Evolutionary conservation across 139 green algal genomes (phyloP), one percentile per base, ranked within the genome.

Genomic region (Eudorina sp.): DNA sequence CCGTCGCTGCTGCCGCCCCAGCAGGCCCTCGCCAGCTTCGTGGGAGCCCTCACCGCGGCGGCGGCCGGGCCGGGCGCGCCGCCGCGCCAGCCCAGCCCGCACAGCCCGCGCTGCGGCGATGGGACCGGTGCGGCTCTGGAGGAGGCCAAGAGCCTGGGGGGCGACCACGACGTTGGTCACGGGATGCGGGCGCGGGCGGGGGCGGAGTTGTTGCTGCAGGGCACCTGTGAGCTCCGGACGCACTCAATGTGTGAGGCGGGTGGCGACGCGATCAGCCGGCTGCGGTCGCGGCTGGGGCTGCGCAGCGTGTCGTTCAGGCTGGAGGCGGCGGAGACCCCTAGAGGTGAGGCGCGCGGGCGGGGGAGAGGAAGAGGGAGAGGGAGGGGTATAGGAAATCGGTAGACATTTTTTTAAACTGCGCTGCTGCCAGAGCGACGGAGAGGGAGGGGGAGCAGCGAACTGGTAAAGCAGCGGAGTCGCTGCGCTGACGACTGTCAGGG

Each of bases 241-340:
- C 36, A 76, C 2, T 79, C 70, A 21, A 41, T 41, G 9, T 79
- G 41, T 34, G 70, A 53, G 21, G 40, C 8, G 21, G 73, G 43
- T 14, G 6, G 14, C 11, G 73, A 45, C 45, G 48, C 34, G n/a
- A 11, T 34, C 19, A 21, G 48, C 34, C 51, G n/a, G 31, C 48
- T 69, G 18, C 51, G 21, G 51, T 8, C n/a, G n/a, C 31, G 23
- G 75, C 45, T 69, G 31, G 6, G 13, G 3, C 5, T 53, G 75
- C 48, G 80, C 41, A 76, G 80, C 21, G 80, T 64, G 60, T 86
- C 80, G 43, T 87, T 87, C 45, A 9, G 64, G 27, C 81, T 87
- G 45, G 81, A 87, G 34, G 81, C 62, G 5, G 81, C 81, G 29
- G 29, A 78, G 29, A 21, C 40, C 6, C 81, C 81, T 2, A 69